phyloP scores from a whole-genome alignment of 345 rosid species.

The Arabis alpina region DNA sequence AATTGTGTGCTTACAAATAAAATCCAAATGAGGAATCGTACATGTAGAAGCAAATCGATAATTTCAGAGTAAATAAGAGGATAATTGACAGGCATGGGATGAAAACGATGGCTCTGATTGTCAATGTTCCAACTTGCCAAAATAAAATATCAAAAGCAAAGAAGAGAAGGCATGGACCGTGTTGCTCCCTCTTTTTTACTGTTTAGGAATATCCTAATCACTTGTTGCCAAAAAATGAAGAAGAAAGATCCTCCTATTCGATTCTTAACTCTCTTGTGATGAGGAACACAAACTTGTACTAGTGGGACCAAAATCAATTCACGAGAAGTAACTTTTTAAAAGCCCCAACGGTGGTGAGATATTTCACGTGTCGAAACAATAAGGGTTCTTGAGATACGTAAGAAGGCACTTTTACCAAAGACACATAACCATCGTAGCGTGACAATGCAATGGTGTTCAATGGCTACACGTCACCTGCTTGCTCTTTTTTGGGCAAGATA shows the following conservation, averaged over 20 bases:
- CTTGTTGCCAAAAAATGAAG: too few relatives aligned
- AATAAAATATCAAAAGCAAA: slow-evolving; percentile 10
- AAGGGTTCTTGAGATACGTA: slow-evolving; percentile 1
- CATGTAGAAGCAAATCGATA: slow-evolving; percentile 3
- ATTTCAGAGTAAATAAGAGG: background rate
- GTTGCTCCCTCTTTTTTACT: background rate
- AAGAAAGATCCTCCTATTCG: background rate
- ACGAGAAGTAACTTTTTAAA: slow-evolving; percentile 28
- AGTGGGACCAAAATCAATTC: slow-evolving; percentile 23
- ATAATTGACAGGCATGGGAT: slow-evolving; percentile 28
- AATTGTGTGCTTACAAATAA: background rate
- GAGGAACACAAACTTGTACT: slow-evolving; percentile 6
- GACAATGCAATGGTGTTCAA: slow-evolving; percentile 4
- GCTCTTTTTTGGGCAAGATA: slow-evolving; percentile 12
- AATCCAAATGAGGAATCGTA: background rate
- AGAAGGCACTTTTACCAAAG: slow-evolving; percentile 16
- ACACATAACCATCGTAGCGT: background rate
- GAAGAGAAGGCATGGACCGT: slow-evolving; percentile 9
- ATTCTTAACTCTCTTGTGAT: background rate
- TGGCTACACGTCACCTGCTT: slow-evolving; percentile 27
- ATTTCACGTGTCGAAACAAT: slow-evolving; percentile 21
- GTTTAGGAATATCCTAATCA: background rate
- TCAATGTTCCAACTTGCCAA: slow-evolving; percentile 25
- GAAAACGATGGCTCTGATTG: slow-evolving; percentile 29
- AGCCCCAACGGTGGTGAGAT: slow-evolving; percentile 14